Evolutionary conservation across 805 yeast species (phyloP), one percentile per base, ranked within the genome.

Genomic region (Candida sanyiensis): DNA sequence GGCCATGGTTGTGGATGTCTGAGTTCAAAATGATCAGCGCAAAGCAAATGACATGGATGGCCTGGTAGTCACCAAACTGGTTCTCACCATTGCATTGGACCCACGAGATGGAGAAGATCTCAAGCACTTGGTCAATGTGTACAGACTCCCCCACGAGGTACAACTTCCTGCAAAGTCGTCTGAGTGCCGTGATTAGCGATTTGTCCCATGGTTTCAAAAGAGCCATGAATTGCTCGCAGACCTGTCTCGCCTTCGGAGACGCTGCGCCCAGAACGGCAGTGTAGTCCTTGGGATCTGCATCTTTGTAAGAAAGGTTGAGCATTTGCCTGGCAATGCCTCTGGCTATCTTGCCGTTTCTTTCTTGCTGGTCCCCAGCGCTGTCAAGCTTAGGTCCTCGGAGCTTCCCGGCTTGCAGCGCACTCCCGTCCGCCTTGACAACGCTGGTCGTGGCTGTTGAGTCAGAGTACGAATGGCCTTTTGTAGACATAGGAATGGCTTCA

Each of bases 71-170:
- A 66, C 70, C 54, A 65, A 77, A 30, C 66, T 68, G 55, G 67
- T 70, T 39, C 50, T 61, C 16, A 68, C 72, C 61, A 64, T 75
- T 63, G 58, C 55, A 72, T 21, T 56, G 56, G 17, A 67, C 62
- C 80, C 89, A 86, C 38, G 79, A 72, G 37, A 66, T 65, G 15
- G 93, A 73, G 52, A 84, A 80, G 3, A 79, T 69, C 31, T 82
- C 80, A 40, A 87, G 62, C 22, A 86, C 72, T 35, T 84, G 70
- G 58, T 85, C 93, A 37, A 86, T 77, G 51, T 81, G 83, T 50
- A 83, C 89, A 3, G 93, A 77, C 60, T 87, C 95, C 6, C 90
- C 95, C 52, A 77, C 76, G 50, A 87, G 69, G 59, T 80, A 82
- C n/a, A 86, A 54, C 47, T 69, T 73, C 27, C 72, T 69, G 48